These are phyloP conservation scores for Phytophthora idaei DNA, from an alignment of 352 stramenopile species.

Conservation along the genomic window DNA sequence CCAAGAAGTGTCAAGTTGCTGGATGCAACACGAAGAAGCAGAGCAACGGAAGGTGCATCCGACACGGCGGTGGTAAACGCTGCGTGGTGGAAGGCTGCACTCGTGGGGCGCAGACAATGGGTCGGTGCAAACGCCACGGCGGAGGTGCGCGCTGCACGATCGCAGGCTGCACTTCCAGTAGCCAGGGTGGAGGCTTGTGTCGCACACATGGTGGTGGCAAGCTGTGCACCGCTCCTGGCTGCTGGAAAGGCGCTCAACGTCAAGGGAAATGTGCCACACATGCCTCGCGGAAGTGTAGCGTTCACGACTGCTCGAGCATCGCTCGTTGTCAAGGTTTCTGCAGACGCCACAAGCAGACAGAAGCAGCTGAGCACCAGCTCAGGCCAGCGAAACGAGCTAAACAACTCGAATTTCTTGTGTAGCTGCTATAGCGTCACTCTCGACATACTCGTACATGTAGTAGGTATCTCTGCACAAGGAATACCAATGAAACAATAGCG, in stretches of 20 bases:
- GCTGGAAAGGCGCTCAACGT: conserved; percentile 87
- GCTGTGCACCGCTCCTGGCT: conserved; percentile 79
- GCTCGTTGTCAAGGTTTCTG: conserved; percentile 62
- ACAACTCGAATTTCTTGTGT: conserved; percentile 1
- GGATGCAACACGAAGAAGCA: conserved; percentile 77
- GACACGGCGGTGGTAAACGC: conserved; percentile 79
- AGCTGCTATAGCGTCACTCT: conserved; percentile 4
- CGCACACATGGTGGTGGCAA: conserved; percentile 85
- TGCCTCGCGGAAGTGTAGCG: conserved; percentile 67
- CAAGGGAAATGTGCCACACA: conserved; percentile 85
- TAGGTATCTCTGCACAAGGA: conserved; percentile 6
- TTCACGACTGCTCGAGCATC: conserved; percentile 65
- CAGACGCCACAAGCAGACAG: conserved; percentile 20
- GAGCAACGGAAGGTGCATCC: conserved; percentile 78
- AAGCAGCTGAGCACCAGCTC: conserved; percentile 3
- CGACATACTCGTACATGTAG: conserved; percentile 1
- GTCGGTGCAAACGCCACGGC: conserved; percentile 82
- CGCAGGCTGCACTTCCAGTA: conserved; percentile 61
- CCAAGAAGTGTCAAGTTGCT: conserved; percentile 50
- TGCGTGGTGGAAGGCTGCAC: conserved; percentile 67
- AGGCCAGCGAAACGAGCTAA: conserved; percentile 1
- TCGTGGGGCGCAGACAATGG: conserved; percentile 72
- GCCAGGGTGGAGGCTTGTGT: conserved; percentile 78
- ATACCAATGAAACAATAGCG: conserved; percentile 13
- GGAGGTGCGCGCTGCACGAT: conserved; percentile 73